Evolutionary conservation across 2,329 filamentous ascomycete species (phyloP).

Genomic region (Phialophora verrucosa): DNA sequence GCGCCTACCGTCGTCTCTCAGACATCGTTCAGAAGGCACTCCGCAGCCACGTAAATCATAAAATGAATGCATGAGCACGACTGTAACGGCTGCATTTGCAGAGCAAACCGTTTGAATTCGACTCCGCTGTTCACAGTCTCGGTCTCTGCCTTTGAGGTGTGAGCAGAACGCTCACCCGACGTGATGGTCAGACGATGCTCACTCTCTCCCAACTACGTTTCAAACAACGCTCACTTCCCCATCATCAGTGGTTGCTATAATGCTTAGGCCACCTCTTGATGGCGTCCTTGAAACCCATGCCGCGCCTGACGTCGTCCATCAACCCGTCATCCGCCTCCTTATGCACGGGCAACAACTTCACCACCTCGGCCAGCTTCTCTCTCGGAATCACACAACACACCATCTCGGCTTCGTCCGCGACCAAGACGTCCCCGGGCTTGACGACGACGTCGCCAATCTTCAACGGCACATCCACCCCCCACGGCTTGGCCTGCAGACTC

Average conservation of each 20-base stretch:
- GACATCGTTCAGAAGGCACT: too few species aligned
- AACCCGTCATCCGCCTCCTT: constrained; percentile 15
- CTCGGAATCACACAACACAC: constrained; percentile 18
- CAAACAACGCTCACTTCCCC: not conserved
- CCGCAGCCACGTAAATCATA: too few species aligned
- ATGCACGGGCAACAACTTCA: constrained; percentile 12
- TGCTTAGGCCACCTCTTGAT: constrained; percentile 17
- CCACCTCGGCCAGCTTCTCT: constrained; percentile 3
- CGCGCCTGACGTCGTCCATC: constrained; percentile 8
- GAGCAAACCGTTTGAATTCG: too few species aligned
- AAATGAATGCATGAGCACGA: too few species aligned
- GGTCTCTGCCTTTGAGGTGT: too few species aligned
- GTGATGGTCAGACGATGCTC: too few species aligned
- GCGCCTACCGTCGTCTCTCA: too few species aligned
- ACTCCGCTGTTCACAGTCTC: too few species aligned
- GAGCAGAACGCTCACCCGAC: too few species aligned
- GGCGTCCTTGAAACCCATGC: constrained; percentile 17
- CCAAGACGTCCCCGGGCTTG: constrained; percentile 10
- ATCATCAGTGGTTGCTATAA: constrained; percentile 16
- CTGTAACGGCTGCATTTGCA: too few species aligned
- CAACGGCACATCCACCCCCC: constrained; percentile 19
- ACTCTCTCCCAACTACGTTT: too few species aligned
- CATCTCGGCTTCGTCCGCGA: constrained; percentile 15
- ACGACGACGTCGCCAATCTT: constrained; percentile 17
- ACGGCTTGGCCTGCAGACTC: constrained; percentile 12